These are phyloP conservation scores for Cercophora scortea DNA, from an alignment of 495 filamentous ascomycete genomes.

Conservation along the genomic window DNA sequence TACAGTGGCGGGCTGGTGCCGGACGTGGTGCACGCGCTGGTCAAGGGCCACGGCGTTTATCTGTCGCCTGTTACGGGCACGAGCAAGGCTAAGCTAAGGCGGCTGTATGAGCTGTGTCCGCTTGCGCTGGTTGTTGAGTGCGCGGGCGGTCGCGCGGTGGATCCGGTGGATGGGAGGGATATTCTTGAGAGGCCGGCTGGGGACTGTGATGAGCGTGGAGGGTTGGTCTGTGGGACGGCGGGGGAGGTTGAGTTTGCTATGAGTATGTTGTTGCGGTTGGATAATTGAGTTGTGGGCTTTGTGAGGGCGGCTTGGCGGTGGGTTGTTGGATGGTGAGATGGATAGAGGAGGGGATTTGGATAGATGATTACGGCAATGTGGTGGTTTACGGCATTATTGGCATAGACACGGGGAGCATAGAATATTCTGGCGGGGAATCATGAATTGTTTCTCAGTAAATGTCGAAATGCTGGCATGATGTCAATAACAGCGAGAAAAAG, in stretches of 20 bases:
- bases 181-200: slow-evolving; percentile 28
- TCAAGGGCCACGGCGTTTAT: slow-evolving; percentile 47
- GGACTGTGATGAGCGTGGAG: slow-evolving; percentile 37
- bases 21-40: slow-evolving; percentile 43
- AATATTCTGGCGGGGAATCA: too few relatives aligned
- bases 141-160: slow-evolving; percentile 39
- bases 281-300: too few relatives aligned
- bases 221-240: slow-evolving; percentile 39
- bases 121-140: slow-evolving; percentile 45
- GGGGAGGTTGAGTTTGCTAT: slow-evolving; percentile 33
- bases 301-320: neutral
- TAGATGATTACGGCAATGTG: too few relatives aligned
- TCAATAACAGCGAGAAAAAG: too few relatives aligned
- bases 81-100: slow-evolving; percentile 42
- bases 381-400: too few relatives aligned
- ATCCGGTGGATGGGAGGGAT: slow-evolving; percentile 28
- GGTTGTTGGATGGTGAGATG: neutral
- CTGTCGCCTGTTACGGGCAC: slow-evolving; percentile 36
- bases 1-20: slow-evolving; percentile 48
- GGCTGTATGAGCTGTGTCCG: slow-evolving; percentile 43
- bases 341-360: neutral
- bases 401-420: too few relatives aligned
- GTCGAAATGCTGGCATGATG: too few relatives aligned
- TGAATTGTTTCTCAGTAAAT: too few relatives aligned
- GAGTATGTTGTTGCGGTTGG: neutral